Percentiles rank a stretch among this genome's conserved stretches.
These are phyloP conservation scores for Ophiostoma ips DNA, from an alignment of 2,329 filamentous ascomycete species.

Conservation along the genomic window DNA sequence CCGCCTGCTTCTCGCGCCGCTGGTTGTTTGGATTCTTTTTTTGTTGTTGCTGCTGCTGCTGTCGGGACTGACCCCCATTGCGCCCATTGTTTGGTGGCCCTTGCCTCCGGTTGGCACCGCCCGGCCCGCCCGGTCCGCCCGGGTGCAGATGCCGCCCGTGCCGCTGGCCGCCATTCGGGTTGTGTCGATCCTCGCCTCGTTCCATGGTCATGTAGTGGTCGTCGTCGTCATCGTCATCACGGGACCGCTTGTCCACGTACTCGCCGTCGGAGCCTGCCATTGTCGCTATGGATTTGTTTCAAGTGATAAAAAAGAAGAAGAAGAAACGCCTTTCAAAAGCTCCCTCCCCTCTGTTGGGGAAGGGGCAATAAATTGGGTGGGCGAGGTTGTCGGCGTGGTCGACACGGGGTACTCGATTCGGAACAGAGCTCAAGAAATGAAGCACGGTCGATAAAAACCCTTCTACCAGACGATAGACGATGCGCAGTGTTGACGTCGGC, in stretches of 20 bases:
- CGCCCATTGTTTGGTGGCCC: neutral
- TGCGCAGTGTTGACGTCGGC: too few relatives aligned
- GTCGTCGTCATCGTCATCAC: conserved; percentile 49
- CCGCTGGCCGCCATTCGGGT: conserved; percentile 9
- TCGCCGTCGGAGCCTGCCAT: conserved; percentile 67
- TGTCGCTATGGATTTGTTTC: neutral
- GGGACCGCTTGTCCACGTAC: conserved; percentile 42
- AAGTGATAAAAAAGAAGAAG: neutral
- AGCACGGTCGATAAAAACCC: too few relatives aligned
- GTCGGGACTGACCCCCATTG: too few relatives aligned
- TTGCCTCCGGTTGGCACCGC: neutral
- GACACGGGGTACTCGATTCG: neutral
- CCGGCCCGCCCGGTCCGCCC: neutral
- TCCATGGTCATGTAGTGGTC: conserved; percentile 29
- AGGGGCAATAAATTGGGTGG: neutral
- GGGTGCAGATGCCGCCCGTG: conserved; percentile 17
- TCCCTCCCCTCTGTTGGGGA: neutral
- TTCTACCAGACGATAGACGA: too few relatives aligned
- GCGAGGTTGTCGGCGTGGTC: neutral
- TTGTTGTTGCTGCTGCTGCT: conserved; percentile 12
- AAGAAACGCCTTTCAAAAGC: neutral
- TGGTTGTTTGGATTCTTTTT: conserved; percentile 6
- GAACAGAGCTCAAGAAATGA: too few relatives aligned
- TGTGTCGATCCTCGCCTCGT: conserved; percentile 11
- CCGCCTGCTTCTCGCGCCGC: conserved; percentile 29